Evolutionary conservation across 371 early-diverging fungal species (phyloP).

Genomic region (Mucor irregularis): DNA sequence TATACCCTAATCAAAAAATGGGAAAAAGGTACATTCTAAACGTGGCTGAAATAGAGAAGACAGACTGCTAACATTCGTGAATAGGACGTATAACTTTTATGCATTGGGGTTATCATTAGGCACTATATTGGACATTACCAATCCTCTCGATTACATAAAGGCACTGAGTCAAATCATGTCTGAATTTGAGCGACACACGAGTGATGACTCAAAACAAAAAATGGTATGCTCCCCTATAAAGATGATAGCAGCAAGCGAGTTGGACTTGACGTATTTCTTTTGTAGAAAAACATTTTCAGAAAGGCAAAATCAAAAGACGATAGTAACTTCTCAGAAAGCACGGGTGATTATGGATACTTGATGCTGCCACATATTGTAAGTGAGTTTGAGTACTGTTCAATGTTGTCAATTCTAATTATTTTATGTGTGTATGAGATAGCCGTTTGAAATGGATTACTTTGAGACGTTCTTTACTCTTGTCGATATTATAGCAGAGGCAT

Average conservation of each 20-base stretch:
- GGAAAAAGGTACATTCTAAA: slow-evolving; percentile 29
- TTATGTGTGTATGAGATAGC: slow-evolving; percentile 22
- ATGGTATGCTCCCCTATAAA: slow-evolving; percentile 35
- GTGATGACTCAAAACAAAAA: slow-evolving; percentile 52
- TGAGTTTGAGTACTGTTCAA: not conserved
- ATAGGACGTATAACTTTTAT: slow-evolving; percentile 59
- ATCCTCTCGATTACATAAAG: slow-evolving; percentile 63
- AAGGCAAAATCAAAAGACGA: slow-evolving; percentile 53
- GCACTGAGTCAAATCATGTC: slow-evolving; percentile 58
- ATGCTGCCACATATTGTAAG: slow-evolving; percentile 52
- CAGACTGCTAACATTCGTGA: not conserved
- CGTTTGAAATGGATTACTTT: slow-evolving; percentile 59
- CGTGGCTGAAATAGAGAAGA: slow-evolving; percentile 7
- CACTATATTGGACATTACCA: slow-evolving; percentile 62
- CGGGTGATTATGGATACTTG: slow-evolving; percentile 48
- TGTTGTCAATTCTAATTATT: too few species aligned
- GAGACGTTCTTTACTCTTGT: slow-evolving; percentile 55
- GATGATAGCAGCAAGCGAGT: too few species aligned
- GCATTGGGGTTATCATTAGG: slow-evolving; percentile 66
- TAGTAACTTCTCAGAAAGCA: slow-evolving; percentile 27
- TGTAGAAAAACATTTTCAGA: slow-evolving; percentile 58
- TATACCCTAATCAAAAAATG: slow-evolving; percentile 47
- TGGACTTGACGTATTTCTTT: not conserved
- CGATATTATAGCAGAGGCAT: slow-evolving; percentile 50
- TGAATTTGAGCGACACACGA: slow-evolving; percentile 60